These are phyloP conservation scores for Malassezia restricta DNA, from an alignment of 1,284 basidiomycete species.

Conservation along the genomic window DNA sequence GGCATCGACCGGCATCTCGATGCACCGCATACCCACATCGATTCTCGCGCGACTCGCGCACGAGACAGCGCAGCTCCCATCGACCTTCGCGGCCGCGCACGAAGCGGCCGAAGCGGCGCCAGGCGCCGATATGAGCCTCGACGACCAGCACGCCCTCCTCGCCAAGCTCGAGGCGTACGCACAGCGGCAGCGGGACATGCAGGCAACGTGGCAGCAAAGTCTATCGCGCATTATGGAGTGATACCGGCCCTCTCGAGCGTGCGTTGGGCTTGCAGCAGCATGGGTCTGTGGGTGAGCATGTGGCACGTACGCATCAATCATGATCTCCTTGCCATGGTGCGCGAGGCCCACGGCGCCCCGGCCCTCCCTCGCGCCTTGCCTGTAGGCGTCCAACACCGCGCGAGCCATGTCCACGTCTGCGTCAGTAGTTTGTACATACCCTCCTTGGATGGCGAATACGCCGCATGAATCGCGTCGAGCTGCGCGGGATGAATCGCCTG, in stretches of 20 bases:
- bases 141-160: background rate
- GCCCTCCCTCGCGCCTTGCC: constrained; percentile 45
- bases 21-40: background rate
- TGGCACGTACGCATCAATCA: constrained; percentile 58
- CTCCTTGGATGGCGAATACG: constrained; percentile 63
- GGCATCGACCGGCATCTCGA: background rate
- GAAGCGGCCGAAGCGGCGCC: constrained; percentile 5
- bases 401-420: constrained; percentile 67
- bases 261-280: constrained; percentile 53
- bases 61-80: constrained; percentile 3
- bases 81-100: background rate
- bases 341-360: constrained; percentile 59
- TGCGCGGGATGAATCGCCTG: constrained; percentile 91
- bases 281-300: constrained; percentile 8
- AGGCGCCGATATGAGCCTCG: constrained; percentile 5
- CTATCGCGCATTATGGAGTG: background rate
- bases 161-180: constrained; percentile 1
- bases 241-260: constrained; percentile 48
- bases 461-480: constrained; percentile 62
- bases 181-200: constrained; percentile 7
- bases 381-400: constrained; percentile 53
- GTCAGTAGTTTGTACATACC: constrained; percentile 49
- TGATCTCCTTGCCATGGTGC: constrained; percentile 50
- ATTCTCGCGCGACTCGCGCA: constrained; percentile 4
- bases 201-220: background rate